A percentile compares a stretch with the other conserved stretches of the same genome.
Conservation (phyloP, 768 basidiomycete species). For the Boletus subparvulus region DNA sequence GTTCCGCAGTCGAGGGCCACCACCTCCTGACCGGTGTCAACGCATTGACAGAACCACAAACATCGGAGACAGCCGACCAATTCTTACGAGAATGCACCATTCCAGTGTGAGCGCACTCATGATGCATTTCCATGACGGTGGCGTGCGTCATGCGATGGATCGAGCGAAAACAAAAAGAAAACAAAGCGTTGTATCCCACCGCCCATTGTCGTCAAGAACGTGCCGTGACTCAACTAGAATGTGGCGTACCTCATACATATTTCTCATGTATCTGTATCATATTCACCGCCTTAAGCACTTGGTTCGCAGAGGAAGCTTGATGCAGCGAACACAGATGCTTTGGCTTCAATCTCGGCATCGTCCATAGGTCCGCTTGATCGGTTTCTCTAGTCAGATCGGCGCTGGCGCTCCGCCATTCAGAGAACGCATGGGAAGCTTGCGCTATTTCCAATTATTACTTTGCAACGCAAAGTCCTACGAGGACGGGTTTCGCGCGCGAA, state of each 20-base stretch:
- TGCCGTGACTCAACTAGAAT: slow-evolving; percentile 3
- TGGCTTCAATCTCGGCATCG: slow-evolving; percentile 19
- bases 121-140: slow-evolving; percentile 12
- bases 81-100: slow-evolving; percentile 13
- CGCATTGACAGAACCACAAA: slow-evolving; percentile 5
- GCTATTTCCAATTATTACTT: slow-evolving; percentile 21
- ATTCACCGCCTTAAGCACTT: background rate
- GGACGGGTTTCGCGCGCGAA: slow-evolving; percentile 19
- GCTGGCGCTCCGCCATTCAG: slow-evolving; percentile 15
- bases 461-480: slow-evolving; percentile 16
- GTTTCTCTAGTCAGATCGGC: slow-evolving; percentile 23
- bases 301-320: slow-evolving; percentile 15
- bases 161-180: background rate
- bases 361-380: slow-evolving; percentile 13
- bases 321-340: background rate
- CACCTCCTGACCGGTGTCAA: background rate
- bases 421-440: slow-evolving; percentile 15
- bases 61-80: slow-evolving; percentile 13
- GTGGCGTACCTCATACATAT: slow-evolving; percentile 16
- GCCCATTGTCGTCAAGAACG: slow-evolving; percentile 5
- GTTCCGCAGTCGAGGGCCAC: slow-evolving; percentile 2
- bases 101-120: background rate
- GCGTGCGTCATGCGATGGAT: slow-evolving; percentile 18
- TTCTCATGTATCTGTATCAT: background rate
- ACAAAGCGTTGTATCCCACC: background rate